phyloP scores from a whole-genome alignment of 192 early-diverging fungal genomes.

The Oehlia diaphana region DNA sequence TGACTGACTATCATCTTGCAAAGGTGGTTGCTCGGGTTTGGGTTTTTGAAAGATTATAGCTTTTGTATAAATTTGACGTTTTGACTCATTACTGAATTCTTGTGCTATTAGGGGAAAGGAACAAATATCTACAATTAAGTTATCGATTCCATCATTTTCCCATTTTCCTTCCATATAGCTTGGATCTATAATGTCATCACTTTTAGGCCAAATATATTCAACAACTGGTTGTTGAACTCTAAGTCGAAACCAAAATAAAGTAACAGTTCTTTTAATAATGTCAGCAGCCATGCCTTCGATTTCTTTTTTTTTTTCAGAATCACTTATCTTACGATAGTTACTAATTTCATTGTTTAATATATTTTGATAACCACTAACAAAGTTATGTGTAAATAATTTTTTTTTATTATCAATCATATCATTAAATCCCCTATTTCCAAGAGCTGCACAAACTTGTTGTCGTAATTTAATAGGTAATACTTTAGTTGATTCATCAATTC shows the following conservation, averaged over 20 bases:
- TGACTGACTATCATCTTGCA: too few species aligned
- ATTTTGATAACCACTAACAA: background rate
- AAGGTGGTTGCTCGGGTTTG: background rate
- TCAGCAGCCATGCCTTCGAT: background rate
- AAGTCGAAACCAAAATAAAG: slow-evolving; percentile 3
- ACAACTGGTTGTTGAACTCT: slow-evolving; percentile 8
- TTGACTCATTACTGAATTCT: background rate
- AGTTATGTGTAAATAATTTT: background rate
- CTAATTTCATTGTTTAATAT: background rate
- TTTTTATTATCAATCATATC: background rate
- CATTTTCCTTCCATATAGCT: slow-evolving; percentile 5
- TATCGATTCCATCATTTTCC: background rate
- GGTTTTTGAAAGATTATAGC: background rate
- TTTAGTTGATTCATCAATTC: background rate
- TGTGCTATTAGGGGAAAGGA: slow-evolving; percentile 15
- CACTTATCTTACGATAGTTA: background rate
- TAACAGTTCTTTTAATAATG: background rate
- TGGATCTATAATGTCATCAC: too few species aligned
- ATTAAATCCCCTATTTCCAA: slow-evolving; percentile 7
- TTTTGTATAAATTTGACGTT: background rate
- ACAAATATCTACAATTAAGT: background rate
- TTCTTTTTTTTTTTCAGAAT: background rate
- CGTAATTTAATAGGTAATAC: slow-evolving; percentile 16
- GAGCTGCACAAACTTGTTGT: slow-evolving; percentile 12
- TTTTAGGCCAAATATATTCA: too few species aligned